Conservation (phyloP, 352 stramenopile species). For the Globisporangium nunn region DNA sequence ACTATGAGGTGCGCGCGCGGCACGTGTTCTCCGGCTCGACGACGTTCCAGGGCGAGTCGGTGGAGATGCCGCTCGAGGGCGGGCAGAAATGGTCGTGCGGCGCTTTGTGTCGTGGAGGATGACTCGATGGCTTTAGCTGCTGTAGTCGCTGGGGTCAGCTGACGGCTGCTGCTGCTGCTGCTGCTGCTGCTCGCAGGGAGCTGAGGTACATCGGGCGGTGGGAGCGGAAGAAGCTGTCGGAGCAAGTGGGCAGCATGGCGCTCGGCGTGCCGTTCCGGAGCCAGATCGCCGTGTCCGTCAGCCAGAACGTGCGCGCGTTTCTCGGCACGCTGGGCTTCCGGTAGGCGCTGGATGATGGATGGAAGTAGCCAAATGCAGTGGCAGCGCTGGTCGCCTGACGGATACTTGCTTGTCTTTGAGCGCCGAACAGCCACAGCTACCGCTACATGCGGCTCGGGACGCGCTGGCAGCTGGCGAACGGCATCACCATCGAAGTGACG, state of each 20-base stretch:
- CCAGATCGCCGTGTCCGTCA: slow-evolving; percentile 76
- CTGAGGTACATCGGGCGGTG: slow-evolving; percentile 78
- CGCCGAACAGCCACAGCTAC: slow-evolving; percentile 54
- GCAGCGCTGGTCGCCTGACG: not conserved
- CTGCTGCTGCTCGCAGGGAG: slow-evolving; percentile 32
- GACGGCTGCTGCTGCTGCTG: not conserved
- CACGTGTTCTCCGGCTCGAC: slow-evolving; percentile 79
- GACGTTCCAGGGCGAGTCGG: slow-evolving; percentile 71
- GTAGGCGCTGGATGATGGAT: slow-evolving; percentile 17
- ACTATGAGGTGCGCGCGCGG: slow-evolving; percentile 76
- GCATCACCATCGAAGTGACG: slow-evolving; percentile 77
- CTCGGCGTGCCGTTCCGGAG: slow-evolving; percentile 75
- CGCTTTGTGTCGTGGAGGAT: not conserved
- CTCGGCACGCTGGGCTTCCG: slow-evolving; percentile 71
- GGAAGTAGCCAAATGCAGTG: too few species aligned
- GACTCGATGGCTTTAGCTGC: too few species aligned
- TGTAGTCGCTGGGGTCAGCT: not conserved
- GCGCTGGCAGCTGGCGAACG: slow-evolving; percentile 76
- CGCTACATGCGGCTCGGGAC: slow-evolving; percentile 80
- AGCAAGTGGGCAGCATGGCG: slow-evolving; percentile 52
- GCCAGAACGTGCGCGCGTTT: slow-evolving; percentile 74
- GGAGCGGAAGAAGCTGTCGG: slow-evolving; percentile 84
- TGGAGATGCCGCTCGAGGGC: slow-evolving; percentile 67
- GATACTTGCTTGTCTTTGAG: not conserved
- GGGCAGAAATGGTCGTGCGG: slow-evolving; percentile 67